phyloP scores from a whole-genome alignment of 768 basidiomycete species.

The Sporobolomyces roseus region DNA sequence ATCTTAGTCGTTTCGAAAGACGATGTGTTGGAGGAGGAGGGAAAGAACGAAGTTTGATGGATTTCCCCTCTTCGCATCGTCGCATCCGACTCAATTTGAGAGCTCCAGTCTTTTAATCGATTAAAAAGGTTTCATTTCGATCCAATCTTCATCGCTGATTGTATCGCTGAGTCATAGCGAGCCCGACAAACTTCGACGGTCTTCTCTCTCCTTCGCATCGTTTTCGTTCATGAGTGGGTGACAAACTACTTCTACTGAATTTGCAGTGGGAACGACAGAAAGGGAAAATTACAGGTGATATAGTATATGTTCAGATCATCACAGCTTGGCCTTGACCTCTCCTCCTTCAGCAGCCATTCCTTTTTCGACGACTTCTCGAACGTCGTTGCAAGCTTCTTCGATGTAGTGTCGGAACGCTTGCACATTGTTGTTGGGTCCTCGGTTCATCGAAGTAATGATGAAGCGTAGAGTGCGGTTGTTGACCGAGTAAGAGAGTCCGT shows the following conservation, averaged over 20 bases:
- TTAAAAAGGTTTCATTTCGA: no score
- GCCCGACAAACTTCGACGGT: no score
- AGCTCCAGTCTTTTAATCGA: not conserved
- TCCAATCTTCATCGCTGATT: no score
- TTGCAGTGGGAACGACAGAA: not conserved
- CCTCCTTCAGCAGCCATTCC: slow-evolving; percentile 47
- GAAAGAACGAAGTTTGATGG: not conserved
- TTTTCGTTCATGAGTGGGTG: no score
- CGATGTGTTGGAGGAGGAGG: not conserved
- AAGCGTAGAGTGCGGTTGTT: slow-evolving; percentile 78
- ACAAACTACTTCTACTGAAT: no score
- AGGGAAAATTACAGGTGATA: not conserved
- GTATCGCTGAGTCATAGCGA: no score
- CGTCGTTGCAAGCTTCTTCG: slow-evolving; percentile 74
- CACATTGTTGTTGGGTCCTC: slow-evolving; percentile 52
- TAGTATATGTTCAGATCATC: not conserved
- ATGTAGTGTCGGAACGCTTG: slow-evolving; percentile 61
- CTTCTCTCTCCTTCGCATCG: no score
- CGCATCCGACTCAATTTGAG: not conserved
- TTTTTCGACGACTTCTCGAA: slow-evolving; percentile 68
- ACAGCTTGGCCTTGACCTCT: slow-evolving; percentile 33
- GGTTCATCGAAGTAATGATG: slow-evolving; percentile 64
- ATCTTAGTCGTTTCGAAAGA: not conserved
- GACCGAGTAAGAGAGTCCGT: slow-evolving; percentile 63
- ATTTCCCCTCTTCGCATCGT: not conserved